Evolutionary conservation across 2,329 filamentous ascomycete genomes (phyloP), one percentile per base, ranked within the genome.

Genomic region (Talaromyces marneffei): DNA sequence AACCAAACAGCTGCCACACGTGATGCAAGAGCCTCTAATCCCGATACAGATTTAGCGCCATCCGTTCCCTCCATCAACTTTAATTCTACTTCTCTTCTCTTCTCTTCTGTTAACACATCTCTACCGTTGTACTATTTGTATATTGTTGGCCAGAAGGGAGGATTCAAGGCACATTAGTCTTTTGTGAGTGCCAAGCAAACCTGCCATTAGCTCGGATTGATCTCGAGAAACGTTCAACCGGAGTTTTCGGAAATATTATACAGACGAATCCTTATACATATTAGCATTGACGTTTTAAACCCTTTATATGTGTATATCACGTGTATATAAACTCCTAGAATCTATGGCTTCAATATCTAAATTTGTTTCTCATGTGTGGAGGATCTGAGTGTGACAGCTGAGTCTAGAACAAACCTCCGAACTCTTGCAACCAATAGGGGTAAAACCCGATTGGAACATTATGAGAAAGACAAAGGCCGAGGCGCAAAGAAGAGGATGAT

Each of bases 1-100:
- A n/a, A n/a, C n/a, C n/a, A n/a, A 55, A 55, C 52, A 55, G 52
- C 52, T 39, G 20, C 23, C 33, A 14, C 52, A 55, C 52, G 52
- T 55, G 52, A 55, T 55, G 25, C 27, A 25, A 2, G 6, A 29
- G 7, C 12, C 18, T 3, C 52, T 54, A 54, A 23, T 37, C 52
- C n/a, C 2, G 8, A 35, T 35, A 9, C 5, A n/a, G 50, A 20
- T 7, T n/a, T 53, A 27, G 44, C 1, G 44, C 44, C 3, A 18
- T 48, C 20, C 40, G 16, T 20, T 23, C 20, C 16, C 23, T 27
- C 25, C 7, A n/a, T 48, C 44, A 48, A 48, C 44, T 27, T 25
- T 29, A 48, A 27, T 46, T 46, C 23, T 46, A 48, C 44, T n/a
- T 29, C 44, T 48, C 44, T n/a, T 46, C 16, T n/a, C 3, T 3